Evolutionary conservation across 768 basidiomycete species (phyloP), one percentile per base, ranked within the genome.

Genomic region (Cyclocybe cylindracea): DNA sequence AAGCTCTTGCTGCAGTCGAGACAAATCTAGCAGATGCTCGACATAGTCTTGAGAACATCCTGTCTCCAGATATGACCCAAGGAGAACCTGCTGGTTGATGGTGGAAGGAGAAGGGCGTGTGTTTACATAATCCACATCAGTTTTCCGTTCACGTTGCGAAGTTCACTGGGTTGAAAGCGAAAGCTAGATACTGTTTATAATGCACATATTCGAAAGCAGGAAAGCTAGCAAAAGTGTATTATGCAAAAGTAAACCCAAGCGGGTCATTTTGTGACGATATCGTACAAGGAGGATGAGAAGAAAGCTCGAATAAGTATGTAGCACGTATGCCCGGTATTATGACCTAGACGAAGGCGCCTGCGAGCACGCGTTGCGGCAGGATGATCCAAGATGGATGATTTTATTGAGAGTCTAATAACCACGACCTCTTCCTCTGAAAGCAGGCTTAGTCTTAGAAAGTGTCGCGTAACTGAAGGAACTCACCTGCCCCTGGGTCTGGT

Each of bases 401-500:
- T 54, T 51, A 53, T 37, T 36, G 34, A 44, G 32, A 35, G 40
- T 51, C 71, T 58, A 89, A 62, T 71, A 89, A 39, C 91, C 91
- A 61, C 91, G 86, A 57, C 88, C 91, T 63, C 91, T 53, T 44
- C 70, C 72, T 56, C 72, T 73, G 52, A 7, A 9, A 16, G 50
- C 16, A 10, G n/a, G 3, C 39, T 11, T 44, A 47, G 50, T 47
- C 49, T 35, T 51, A 34, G 10, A 36, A 24, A 16, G 40, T 4
- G 18, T 35, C 7, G 14, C 39, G 31, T 6, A 10, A 16, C 41
- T 4, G 29, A 36, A 7, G 16, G 14, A 42, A 62, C 83, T 71
- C 66, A 90, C 89, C 91, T 85, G 67, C 91, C 89, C 58, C 92
- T 84, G 44, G 77, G 80, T 54, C 82, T 70, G 54, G 77, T 70